Conservation (phyloP, 768 basidiomycete species). For the Tylopilus balloui region DNA sequence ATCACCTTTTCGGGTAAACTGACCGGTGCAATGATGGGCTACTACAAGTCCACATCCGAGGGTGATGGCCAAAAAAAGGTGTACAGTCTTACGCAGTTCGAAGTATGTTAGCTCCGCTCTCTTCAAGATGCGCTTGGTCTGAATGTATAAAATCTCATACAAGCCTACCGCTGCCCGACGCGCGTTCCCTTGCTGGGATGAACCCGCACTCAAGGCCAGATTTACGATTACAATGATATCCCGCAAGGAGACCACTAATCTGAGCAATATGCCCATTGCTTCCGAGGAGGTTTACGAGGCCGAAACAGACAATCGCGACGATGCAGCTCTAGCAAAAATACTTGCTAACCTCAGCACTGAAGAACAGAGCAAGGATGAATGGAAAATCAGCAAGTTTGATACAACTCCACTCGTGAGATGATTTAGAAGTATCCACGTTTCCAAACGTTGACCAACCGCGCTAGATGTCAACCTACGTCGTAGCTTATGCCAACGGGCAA, state of each 20-base stretch:
- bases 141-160: neutral
- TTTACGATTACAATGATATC: slow-evolving; percentile 76
- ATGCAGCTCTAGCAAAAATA: slow-evolving; percentile 38
- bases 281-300: slow-evolving; percentile 51
- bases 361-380: slow-evolving; percentile 39
- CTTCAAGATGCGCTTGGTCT: neutral
- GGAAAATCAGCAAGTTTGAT: slow-evolving; percentile 82
- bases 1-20: slow-evolving; percentile 68
- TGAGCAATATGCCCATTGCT: slow-evolving; percentile 82
- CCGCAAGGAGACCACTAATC: slow-evolving; percentile 64
- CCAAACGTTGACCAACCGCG: neutral
- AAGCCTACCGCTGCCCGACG: slow-evolving; percentile 83
- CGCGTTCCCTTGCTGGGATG: slow-evolving; percentile 90
- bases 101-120: slow-evolving; percentile 38
- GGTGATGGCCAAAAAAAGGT: slow-evolving; percentile 58
- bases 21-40: slow-evolving; percentile 72
- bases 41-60: slow-evolving; percentile 69
- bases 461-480: slow-evolving; percentile 82
- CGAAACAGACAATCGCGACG: slow-evolving; percentile 26
- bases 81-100: slow-evolving; percentile 88
- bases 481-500: slow-evolving; percentile 79
- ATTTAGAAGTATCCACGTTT: neutral
- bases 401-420: slow-evolving; percentile 64
- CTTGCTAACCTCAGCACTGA: slow-evolving; percentile 37
- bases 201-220: slow-evolving; percentile 85